Conservation (phyloP, 2,329 filamentous ascomycete genomes). For the Alternaria rosae region DNA sequence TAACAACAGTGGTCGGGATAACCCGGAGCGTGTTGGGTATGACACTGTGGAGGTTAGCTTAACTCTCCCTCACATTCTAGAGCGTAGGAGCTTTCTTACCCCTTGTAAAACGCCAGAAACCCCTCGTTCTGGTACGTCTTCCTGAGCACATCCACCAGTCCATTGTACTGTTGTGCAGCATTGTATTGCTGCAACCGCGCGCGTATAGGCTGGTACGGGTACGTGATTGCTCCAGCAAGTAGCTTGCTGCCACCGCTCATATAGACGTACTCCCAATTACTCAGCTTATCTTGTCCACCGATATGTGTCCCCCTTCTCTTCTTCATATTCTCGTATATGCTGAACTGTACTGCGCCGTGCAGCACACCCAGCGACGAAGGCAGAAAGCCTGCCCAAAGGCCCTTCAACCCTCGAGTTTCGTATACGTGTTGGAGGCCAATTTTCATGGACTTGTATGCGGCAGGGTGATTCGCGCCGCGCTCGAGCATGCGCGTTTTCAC, state of each 20-base stretch:
- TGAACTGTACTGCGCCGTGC: conserved; percentile 94
- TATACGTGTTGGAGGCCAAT: conserved; percentile 74
- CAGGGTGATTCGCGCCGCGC: conserved; percentile 74
- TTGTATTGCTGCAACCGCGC: conserved; percentile 90
- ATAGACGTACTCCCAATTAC: conserved; percentile 78
- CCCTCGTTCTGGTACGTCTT: conserved; percentile 85
- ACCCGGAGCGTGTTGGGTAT: conserved; percentile 90
- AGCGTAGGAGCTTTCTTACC: conserved; percentile 50
- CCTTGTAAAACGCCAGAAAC: conserved; percentile 85
- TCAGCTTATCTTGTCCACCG: conserved; percentile 57
- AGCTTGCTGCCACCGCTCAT: conserved; percentile 85
- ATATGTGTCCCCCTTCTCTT: conserved; percentile 61
- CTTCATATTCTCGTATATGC: conserved; percentile 84
- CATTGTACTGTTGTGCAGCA: conserved; percentile 75
- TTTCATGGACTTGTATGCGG: conserved; percentile 82
- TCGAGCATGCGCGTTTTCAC: conserved; percentile 97
- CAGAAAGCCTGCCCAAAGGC: conserved; percentile 87
- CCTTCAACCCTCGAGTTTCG: conserved; percentile 73
- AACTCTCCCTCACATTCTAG: not conserved
- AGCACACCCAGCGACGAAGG: conserved; percentile 86
- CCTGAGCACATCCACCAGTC: conserved; percentile 72
- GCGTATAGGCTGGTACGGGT: conserved; percentile 92
- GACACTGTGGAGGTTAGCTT: conserved; percentile 50
- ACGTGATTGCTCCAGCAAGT: conserved; percentile 87
- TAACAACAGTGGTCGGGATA: conserved; percentile 93